Percentiles rank a stretch among this genome's conserved stretches.
phyloP scores from a whole-genome alignment of 2,329 filamentous ascomycete species.

The Phaeoacremonium minimum region DNA sequence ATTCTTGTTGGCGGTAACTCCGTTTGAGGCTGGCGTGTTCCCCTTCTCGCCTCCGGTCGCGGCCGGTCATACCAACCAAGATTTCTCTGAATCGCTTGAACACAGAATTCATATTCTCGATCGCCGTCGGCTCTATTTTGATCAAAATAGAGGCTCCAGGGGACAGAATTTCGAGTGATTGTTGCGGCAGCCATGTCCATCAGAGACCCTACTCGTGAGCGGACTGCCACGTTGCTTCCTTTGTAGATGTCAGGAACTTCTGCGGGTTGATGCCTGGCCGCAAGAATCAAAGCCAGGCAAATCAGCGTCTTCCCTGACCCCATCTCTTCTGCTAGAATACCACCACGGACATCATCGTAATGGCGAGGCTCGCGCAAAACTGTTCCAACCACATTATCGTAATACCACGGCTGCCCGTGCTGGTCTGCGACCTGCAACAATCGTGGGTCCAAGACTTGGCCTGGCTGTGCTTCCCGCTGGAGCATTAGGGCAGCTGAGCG shows the following conservation, averaged over 20 bases:
- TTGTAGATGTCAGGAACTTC: constrained; percentile 60
- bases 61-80: constrained; percentile 56
- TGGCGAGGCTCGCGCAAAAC: constrained; percentile 62
- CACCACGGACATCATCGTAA: constrained; percentile 73
- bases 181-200: constrained; percentile 72
- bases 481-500: constrained; percentile 80
- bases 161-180: constrained; percentile 60
- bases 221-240: constrained; percentile 28
- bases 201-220: constrained; percentile 54
- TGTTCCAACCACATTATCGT: constrained; percentile 58
- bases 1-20: constrained; percentile 41
- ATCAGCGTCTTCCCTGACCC: constrained; percentile 85
- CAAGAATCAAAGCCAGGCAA: constrained; percentile 70
- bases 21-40: constrained; percentile 26
- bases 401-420: constrained; percentile 61
- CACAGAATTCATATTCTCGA: constrained; percentile 48
- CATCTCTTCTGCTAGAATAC: constrained; percentile 79
- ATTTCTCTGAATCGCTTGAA: constrained; percentile 52
- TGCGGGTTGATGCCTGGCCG: constrained; percentile 67
- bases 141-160: constrained; percentile 66
- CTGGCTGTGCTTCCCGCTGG: constrained; percentile 67
- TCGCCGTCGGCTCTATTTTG: constrained; percentile 36
- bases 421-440: constrained; percentile 59
- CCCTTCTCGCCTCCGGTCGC: constrained; percentile 31
- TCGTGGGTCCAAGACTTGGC: constrained; percentile 67